Conservation (phyloP, 106 monocot species). For the Hemerocallis citrina region DNA sequence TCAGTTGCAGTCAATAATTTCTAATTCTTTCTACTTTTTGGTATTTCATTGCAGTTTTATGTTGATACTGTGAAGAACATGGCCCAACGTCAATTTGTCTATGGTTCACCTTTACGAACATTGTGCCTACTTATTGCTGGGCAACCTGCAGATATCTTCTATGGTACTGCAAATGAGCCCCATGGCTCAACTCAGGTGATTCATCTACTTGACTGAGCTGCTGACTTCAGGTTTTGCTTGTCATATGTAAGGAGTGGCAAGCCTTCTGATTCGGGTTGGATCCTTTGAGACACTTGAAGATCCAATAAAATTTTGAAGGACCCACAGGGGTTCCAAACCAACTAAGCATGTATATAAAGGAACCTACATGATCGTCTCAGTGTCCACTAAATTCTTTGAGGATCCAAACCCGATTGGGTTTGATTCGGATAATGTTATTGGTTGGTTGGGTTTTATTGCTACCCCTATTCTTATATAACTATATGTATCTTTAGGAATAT, state of each 20-base stretch:
- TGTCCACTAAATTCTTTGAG: too few relatives aligned
- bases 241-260: background rate
- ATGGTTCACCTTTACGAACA: slow-evolving; percentile 89
- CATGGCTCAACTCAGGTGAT: slow-evolving; percentile 48
- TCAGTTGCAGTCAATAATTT: background rate
- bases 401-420: too few relatives aligned
- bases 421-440: too few relatives aligned
- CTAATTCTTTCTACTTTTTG: background rate
- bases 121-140: slow-evolving; percentile 93
- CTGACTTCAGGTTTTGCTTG: background rate
- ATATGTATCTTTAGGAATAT: too few relatives aligned
- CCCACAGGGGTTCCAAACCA: too few relatives aligned
- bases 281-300: too few relatives aligned
- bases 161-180: slow-evolving; percentile 21
- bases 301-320: too few relatives aligned
- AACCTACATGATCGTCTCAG: too few relatives aligned
- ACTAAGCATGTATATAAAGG: too few relatives aligned
- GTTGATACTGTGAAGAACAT: slow-evolving; percentile 92
- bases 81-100: slow-evolving; percentile 75
- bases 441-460: too few relatives aligned
- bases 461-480: too few relatives aligned
- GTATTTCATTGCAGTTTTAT: slow-evolving; percentile 67
- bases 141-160: slow-evolving; percentile 80
- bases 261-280: background rate
- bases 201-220: background rate